phyloP scores from a whole-genome alignment of 371 early-diverging fungal species.

The Mycotypha africana region DNA sequence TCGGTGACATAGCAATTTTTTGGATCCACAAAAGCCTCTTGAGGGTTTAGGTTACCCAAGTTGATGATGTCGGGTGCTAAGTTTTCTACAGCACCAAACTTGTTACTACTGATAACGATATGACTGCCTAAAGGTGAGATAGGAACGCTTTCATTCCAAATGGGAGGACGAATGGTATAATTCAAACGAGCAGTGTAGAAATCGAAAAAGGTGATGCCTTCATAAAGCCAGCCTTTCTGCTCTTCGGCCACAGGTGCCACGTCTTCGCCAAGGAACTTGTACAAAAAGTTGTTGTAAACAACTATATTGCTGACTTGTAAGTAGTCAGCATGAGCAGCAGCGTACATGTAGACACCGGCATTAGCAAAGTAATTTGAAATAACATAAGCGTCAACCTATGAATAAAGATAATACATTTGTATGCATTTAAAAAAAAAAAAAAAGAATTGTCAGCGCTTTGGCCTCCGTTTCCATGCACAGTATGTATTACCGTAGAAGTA shows the following conservation, averaged over 20 bases:
- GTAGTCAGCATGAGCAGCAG: slow-evolving; percentile 31
- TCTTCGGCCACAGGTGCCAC: slow-evolving; percentile 15
- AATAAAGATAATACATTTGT: too few species aligned
- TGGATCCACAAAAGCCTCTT: slow-evolving; percentile 19
- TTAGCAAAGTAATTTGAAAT: slow-evolving; percentile 41
- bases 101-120: slow-evolving; percentile 24
- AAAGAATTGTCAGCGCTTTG: too few species aligned
- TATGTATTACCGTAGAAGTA: slow-evolving; percentile 38
- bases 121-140: slow-evolving; percentile 34
- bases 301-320: slow-evolving; percentile 38
- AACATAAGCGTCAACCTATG: slow-evolving; percentile 34
- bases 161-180: slow-evolving; percentile 30
- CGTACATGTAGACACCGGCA: slow-evolving; percentile 38
- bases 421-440: too few species aligned
- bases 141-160: slow-evolving; percentile 34
- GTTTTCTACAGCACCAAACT: slow-evolving; percentile 28
- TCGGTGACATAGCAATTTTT: slow-evolving; percentile 37
- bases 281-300: slow-evolving; percentile 32
- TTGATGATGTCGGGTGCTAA: slow-evolving; percentile 38
- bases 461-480: too few species aligned
- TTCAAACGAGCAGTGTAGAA: slow-evolving; percentile 39
- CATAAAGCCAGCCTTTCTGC: slow-evolving; percentile 34
- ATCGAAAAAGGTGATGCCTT: slow-evolving; percentile 39
- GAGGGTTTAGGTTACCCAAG: slow-evolving; percentile 29
- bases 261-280: slow-evolving; percentile 22